Evolutionary conservation across 2,329 filamentous ascomycete genomes (phyloP).

Genomic region (Verticillium zaregamsianum): DNA sequence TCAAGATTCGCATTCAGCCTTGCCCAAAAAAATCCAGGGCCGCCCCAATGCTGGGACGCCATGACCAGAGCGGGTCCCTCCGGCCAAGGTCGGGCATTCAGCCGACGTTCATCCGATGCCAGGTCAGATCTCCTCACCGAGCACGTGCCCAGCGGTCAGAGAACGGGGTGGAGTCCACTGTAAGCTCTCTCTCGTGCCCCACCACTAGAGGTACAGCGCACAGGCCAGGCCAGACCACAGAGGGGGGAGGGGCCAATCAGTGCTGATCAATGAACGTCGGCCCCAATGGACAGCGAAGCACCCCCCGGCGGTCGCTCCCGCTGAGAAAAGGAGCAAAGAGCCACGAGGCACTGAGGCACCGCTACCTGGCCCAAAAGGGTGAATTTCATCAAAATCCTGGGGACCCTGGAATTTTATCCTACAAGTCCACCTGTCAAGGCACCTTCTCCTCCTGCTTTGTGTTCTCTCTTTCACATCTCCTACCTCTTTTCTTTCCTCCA

Average conservation of each 20-base stretch:
- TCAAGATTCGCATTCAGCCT: not conserved
- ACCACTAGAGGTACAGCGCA: not conserved
- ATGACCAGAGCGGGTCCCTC: not conserved
- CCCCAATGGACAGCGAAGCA: not conserved
- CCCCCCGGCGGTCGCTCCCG: not conserved
- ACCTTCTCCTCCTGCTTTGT: not conserved
- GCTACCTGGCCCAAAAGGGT: constrained; percentile 11
- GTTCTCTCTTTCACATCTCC: not conserved
- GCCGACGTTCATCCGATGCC: not conserved
- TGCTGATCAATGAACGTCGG: not conserved
- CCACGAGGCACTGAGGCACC: not conserved
- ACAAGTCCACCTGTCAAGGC: not conserved
- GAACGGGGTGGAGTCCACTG: not conserved
- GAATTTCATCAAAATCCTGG: constrained; percentile 15
- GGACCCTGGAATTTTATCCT: constrained; percentile 4
- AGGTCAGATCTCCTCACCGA: not conserved
- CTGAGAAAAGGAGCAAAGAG: not conserved
- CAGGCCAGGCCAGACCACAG: not conserved
- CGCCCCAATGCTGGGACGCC: not conserved
- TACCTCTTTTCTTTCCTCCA: not conserved
- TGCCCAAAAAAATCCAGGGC: not conserved
- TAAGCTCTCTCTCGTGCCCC: not conserved
- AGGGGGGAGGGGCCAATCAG: not conserved
- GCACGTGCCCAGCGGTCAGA: not conserved
- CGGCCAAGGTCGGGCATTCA: not conserved